phyloP scores from a whole-genome alignment of 2,329 filamentous ascomycete species.

The Xenoacremonium recifei region DNA sequence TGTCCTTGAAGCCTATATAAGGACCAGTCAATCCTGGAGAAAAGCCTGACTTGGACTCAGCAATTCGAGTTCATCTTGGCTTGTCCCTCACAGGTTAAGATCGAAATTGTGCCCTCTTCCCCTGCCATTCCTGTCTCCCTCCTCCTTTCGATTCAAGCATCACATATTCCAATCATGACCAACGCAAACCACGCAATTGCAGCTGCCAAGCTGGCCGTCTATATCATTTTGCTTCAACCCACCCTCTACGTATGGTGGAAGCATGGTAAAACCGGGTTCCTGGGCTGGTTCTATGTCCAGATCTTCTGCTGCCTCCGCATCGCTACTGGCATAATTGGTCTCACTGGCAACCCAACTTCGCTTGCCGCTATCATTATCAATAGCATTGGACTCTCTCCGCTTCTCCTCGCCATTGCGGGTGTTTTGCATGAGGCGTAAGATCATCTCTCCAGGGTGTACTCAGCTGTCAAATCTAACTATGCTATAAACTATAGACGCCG shows the following conservation, averaged over 20 bases:
- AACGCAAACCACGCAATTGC: slow-evolving; percentile 6
- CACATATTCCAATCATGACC: slow-evolving; percentile 2
- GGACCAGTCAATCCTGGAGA: no score
- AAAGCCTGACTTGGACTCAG: no score
- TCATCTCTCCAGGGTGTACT: background rate
- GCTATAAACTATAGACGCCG: slow-evolving; percentile 1
- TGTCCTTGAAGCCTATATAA: no score
- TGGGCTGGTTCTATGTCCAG: slow-evolving; percentile 11
- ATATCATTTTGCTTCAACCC: slow-evolving; percentile 5
- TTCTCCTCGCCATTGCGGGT: slow-evolving; percentile 5
- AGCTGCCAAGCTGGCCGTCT: slow-evolving; percentile 8
- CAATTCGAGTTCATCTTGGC: no score
- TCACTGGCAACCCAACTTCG: slow-evolving; percentile 2
- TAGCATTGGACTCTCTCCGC: slow-evolving; percentile 9
- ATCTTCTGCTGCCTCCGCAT: slow-evolving; percentile 7
- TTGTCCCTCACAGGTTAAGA: no score
- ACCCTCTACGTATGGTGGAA: slow-evolving; percentile 9
- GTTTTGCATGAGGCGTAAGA: slow-evolving; percentile 10
- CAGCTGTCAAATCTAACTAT: no score
- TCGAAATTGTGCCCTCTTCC: background rate
- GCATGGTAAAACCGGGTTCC: slow-evolving; percentile 9
- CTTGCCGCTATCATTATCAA: slow-evolving; percentile 2
- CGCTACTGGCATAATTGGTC: slow-evolving; percentile 4
- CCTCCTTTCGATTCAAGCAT: background rate
- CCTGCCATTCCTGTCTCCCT: background rate